Conservation (phyloP, 345 rosid genomes). For the Citrus reticulata region DNA sequence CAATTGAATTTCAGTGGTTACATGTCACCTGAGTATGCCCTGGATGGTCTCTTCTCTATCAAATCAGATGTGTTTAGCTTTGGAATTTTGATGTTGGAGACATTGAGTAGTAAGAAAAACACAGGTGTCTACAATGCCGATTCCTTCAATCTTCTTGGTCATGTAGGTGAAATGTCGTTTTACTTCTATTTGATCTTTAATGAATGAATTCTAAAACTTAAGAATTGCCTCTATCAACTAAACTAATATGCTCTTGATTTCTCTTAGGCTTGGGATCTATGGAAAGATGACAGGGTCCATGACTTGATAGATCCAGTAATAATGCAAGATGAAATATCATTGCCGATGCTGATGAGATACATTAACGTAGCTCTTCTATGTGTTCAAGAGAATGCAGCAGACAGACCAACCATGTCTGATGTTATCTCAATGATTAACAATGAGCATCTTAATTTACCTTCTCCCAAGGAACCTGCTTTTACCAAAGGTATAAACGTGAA, state of each 20-base stretch:
- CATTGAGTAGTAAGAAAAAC: conserved; percentile 41
- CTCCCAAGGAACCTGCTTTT: not conserved
- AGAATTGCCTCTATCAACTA: not conserved
- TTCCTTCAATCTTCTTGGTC: conserved; percentile 23
- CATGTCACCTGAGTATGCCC: conserved; percentile 34
- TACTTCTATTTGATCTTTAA: not conserved
- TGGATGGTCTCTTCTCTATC: not conserved
- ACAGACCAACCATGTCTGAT: not conserved
- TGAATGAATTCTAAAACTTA: not conserved
- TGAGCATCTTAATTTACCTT: not conserved
- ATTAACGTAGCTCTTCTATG: not conserved
- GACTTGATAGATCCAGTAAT: not conserved
- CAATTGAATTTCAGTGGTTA: conserved; percentile 30
- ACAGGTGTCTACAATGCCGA: conserved; percentile 35
- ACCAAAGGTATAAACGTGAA: not conserved
- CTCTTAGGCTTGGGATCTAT: not conserved
- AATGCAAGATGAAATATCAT: not conserved
- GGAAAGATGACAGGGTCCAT: not conserved
- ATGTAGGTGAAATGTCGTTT: conserved; percentile 1
- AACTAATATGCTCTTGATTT: not conserved
- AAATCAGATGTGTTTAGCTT: conserved; percentile 13
- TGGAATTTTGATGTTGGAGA: conserved; percentile 30
- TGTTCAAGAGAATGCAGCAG: not conserved
- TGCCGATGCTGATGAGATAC: not conserved
- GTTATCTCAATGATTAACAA: not conserved